Evolutionary conservation across 83 land plant genomes (phyloP).

Genomic region (Picea engelmannii): DNA sequence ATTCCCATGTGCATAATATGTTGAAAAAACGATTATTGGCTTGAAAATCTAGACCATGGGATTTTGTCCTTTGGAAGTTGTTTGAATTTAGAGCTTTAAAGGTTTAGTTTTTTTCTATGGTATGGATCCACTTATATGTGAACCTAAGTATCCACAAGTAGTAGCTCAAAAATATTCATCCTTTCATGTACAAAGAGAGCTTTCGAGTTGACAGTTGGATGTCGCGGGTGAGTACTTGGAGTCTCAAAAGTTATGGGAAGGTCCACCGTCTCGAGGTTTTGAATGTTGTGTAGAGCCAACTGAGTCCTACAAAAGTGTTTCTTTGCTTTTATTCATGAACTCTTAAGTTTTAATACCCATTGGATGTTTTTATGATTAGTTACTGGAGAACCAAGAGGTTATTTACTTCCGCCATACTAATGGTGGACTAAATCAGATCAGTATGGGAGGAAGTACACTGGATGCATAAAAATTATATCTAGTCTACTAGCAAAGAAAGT

Average conservation of each 20-base stretch:
- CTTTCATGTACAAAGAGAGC: slow-evolving; percentile 36
- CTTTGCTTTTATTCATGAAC: background rate
- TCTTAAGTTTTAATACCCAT: background rate
- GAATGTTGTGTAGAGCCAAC: slow-evolving; percentile 50
- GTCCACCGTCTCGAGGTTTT: slow-evolving; percentile 42
- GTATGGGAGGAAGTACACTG: slow-evolving; percentile 57
- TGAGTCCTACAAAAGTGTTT: slow-evolving; percentile 40
- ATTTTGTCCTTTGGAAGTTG: no score
- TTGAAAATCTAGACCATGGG: no score
- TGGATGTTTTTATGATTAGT: slow-evolving; percentile 19
- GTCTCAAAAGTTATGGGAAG: slow-evolving; percentile 53
- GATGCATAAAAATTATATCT: no score
- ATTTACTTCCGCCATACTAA: slow-evolving; percentile 56
- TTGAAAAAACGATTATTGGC: no score
- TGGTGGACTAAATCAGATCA: slow-evolving; percentile 79
- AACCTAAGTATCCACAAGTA: background rate
- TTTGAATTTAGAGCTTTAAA: no score
- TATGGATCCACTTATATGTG: slow-evolving; percentile 10
- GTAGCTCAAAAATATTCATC: slow-evolving; percentile 39
- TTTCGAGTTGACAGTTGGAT: slow-evolving; percentile 61
- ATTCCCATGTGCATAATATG: no score
- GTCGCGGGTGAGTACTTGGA: slow-evolving; percentile 18
- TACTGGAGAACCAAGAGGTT: slow-evolving; percentile 51
- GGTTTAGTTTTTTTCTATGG: background rate
- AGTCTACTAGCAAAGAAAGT: no score